phyloP scores from a whole-genome alignment of 106 monocot genomes.

The Phalaenopsis equestris region DNA sequence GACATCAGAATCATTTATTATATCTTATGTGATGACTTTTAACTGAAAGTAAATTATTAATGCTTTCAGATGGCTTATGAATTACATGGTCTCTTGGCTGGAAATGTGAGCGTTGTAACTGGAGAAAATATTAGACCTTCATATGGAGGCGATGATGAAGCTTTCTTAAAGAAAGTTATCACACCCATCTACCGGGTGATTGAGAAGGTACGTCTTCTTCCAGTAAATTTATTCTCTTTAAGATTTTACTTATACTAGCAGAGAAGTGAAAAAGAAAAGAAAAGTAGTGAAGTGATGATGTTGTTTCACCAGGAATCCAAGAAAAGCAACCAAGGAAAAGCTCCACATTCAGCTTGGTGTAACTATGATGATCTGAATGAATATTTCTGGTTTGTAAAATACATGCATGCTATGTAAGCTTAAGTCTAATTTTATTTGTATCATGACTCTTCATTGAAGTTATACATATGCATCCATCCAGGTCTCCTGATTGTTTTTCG shows the following conservation, averaged over 20 bases:
- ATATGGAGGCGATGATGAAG: conserved; percentile 93
- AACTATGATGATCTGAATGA: conserved; percentile 99
- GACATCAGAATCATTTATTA: not conserved
- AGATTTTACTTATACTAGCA: not conserved
- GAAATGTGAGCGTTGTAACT: conserved; percentile 91
- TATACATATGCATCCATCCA: conserved; percentile 17
- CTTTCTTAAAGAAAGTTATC: conserved; percentile 91
- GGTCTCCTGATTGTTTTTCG: conserved; percentile 92
- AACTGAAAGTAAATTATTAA: conserved; percentile 2
- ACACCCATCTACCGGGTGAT: conserved; percentile 91
- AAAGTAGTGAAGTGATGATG: not conserved
- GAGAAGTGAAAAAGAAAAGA: not conserved
- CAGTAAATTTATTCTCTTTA: not conserved
- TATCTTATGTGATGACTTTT: not conserved
- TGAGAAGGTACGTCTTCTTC: conserved; percentile 47
- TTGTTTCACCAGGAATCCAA: conserved; percentile 67
- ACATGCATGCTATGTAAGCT: not conserved
- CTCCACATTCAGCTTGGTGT: conserved; percentile 87
- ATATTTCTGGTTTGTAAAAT: conserved; percentile 76
- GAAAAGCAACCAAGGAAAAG: conserved; percentile 84
- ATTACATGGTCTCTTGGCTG: conserved; percentile 81
- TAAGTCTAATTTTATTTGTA: not conserved
- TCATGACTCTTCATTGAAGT: not conserved
- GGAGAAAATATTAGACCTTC: conserved; percentile 93
- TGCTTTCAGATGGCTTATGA: conserved; percentile 95